Conservation (phyloP, 2,329 filamentous ascomycete species). For the Madurella mycetomatis region DNA sequence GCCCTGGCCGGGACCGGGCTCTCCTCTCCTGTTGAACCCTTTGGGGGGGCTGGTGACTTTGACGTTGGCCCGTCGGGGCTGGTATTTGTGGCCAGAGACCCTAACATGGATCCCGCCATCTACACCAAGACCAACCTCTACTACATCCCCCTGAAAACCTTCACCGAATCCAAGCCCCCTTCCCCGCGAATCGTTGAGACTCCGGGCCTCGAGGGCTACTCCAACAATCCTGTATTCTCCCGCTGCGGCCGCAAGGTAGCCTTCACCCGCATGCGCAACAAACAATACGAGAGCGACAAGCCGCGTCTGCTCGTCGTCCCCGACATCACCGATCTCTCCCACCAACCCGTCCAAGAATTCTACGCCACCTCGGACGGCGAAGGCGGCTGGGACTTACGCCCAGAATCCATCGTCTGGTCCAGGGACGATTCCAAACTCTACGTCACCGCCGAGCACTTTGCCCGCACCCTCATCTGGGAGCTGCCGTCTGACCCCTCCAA, state of each 20-base stretch:
- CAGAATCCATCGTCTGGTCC: constrained; percentile 55
- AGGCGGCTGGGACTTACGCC: constrained; percentile 57
- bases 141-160: constrained; percentile 60
- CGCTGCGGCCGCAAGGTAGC: constrained; percentile 65
- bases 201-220: constrained; percentile 59
- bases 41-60: constrained; percentile 77
- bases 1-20: constrained; percentile 56
- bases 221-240: constrained; percentile 66
- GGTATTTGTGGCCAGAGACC: constrained; percentile 72
- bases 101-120: constrained; percentile 63
- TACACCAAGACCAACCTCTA: constrained; percentile 83
- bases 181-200: constrained; percentile 52
- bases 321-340: constrained; percentile 51
- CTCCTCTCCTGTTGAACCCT: constrained; percentile 68
- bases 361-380: constrained; percentile 58
- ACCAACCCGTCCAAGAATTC: constrained; percentile 54
- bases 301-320: constrained; percentile 62
- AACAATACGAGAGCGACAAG: constrained; percentile 79
- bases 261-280: constrained; percentile 73
- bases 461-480: constrained; percentile 57
- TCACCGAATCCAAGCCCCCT: constrained; percentile 48
- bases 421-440: constrained; percentile 60
- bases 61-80: constrained; percentile 65
- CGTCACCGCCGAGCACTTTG: constrained; percentile 69
- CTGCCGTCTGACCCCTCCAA: constrained; percentile 52